A percentile compares a stretch with the other conserved stretches of the same genome.
Conservation (phyloP, 257 asterid species). For the Penstemon eatonii region DNA sequence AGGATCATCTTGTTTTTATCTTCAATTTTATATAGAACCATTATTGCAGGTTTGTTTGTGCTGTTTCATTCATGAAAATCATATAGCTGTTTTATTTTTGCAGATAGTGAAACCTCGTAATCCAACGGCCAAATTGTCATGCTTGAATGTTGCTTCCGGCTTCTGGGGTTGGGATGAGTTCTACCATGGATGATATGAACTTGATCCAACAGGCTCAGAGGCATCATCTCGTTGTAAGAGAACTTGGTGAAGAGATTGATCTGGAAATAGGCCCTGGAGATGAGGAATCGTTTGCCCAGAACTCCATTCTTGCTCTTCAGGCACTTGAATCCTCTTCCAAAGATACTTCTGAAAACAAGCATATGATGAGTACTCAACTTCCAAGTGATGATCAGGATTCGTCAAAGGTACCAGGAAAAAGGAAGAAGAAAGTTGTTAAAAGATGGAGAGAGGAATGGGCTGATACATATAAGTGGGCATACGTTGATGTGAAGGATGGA, state of each 20-base stretch:
- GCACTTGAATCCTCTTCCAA: conserved; percentile 77
- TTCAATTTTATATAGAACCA: neutral
- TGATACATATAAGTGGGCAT: conserved; percentile 99
- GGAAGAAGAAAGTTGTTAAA: conserved; percentile 96
- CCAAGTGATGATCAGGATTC: conserved; percentile 67
- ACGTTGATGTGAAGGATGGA: conserved; percentile 90
- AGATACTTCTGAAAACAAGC: conserved; percentile 74
- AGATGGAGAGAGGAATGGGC: conserved; percentile 99
- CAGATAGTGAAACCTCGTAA: conserved; percentile 34
- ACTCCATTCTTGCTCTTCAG: conserved; percentile 66
- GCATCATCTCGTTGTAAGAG: conserved; percentile 88
- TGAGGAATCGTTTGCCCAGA: conserved; percentile 73
- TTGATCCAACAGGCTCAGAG: conserved; percentile 92
- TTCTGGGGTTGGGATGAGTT: conserved; percentile 77
- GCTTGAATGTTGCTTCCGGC: conserved; percentile 87
- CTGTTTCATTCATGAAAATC: conserved; percentile 24
- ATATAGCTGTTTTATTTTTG: conserved; percentile 26
- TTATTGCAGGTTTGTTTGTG: conserved; percentile 11
- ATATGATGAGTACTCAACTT: conserved; percentile 63
- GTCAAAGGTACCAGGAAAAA: conserved; percentile 70
- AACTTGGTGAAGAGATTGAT: conserved; percentile 92
- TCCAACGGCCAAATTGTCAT: conserved; percentile 53
- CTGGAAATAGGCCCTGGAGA: conserved; percentile 93
- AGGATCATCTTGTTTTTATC: conserved; percentile 8
- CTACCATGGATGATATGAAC: conserved; percentile 94